Evolutionary conservation across 768 basidiomycete species (phyloP), one percentile per base, ranked within the genome.

Genomic region (Pholiota conissans): DNA sequence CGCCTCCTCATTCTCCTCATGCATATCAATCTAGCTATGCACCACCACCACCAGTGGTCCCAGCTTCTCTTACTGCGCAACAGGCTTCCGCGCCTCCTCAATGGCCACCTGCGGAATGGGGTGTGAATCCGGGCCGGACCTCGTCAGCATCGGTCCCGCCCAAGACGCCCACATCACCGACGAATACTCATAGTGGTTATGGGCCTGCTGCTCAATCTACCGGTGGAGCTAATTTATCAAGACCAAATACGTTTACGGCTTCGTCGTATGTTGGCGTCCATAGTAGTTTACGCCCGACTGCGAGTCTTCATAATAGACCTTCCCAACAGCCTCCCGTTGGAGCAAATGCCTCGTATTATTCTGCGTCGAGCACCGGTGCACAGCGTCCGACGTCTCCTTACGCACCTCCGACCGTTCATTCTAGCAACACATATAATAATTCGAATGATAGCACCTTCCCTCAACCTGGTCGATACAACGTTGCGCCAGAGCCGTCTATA

Each of bases 61-160:
- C 24, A 5, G 9, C 52, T 50, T n/a, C 45, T 22, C 28, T 39
- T 28, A 29, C 52, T 51, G 28, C 34, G 57, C 57, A 37, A 56
- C 60, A 24, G 58, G n/a, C 51, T 50, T 26, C 69, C 64, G 69
- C 69, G 14, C 74, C 71, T 52, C 53, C 55, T 10, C 73, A 73
- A 52, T 79, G 78, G 79, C 77, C 79, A 26, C 78, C 79, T 57
- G 64, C 74, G 20, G 77, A 78, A 49, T 79, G 79, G 79, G 66
- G 71, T 18, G 51, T 69, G 3, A 57, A 60, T 49, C 48, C 63
- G 42, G 55, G 28, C 37, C 54, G 68, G 58, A 29, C 63, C 57
- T 35, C 61, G 51, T 14, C 61, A 28, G 24, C 61, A 45, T 22
- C 59, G 54, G 14, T 65, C 55, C 47, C 57, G 56, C 51, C 56